Base-by-base conservation (phyloP, 306 rosid species). In the Medicago lupulina region DNA sequence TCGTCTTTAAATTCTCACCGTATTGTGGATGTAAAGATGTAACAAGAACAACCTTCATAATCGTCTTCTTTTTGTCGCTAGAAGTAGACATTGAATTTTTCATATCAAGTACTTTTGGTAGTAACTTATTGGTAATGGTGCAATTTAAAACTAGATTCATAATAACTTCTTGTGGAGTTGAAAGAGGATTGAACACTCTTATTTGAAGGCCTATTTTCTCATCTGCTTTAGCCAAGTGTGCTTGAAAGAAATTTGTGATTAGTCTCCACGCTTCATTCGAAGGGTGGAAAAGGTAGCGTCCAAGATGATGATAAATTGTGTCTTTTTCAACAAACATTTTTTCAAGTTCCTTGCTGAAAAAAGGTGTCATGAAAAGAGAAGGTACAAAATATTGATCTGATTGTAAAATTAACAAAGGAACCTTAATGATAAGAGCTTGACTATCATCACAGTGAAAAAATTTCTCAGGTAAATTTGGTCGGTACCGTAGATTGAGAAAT, bases 341-440 rank as follows among this genome's bases (percentile, higher is more conserved):
- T 43, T 34, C 51, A 12, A 77, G 9, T 12, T 82, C 79, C 17
- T 0, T 19, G 75, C 74, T 82, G 17, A 87, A 86, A 57, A 84
- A 67, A 40, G 89, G 90, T 25, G 75, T 83, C 86, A 90, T 81
- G 81, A 86, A 87, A 15, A 90, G 69, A 60, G 92, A 84, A 25
- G 96, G 96, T 18, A 87, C 83, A 70, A 86, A 86, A 66, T 87
- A 90, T 79, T 90, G 88, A 80, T 90, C 92, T n/a, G 96, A 60
- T 38, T 54, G 81, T 81, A 87, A 34, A 51, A 87, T 76, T 82
- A 90, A 68, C 80, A 88, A 71, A 1, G 85, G 83, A 4, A 81
- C 64, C 15, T 74, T 87, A 2, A 10, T 47, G 7, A 90, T 83
- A 79, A 81, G 76, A 31, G 31, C 47, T 60, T 90, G 92, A 74